Evolutionary conservation across 768 basidiomycete genomes (phyloP).

Genomic region (Xerocomus brunneocitrinus): DNA sequence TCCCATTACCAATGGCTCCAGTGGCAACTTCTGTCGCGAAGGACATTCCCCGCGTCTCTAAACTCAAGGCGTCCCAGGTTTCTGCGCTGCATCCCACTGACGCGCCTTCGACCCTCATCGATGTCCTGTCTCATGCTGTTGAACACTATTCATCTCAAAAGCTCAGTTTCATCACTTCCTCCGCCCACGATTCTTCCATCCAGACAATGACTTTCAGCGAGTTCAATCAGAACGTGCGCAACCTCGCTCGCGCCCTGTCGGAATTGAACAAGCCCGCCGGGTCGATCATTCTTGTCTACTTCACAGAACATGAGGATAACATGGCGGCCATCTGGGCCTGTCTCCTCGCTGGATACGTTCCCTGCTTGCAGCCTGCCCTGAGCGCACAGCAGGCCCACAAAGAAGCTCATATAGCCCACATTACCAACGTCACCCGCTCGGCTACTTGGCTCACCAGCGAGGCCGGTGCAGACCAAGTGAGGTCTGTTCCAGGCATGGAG

Average conservation of each 20-base stretch:
- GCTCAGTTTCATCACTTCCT: conserved; percentile 27
- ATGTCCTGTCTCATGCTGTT: conserved; percentile 21
- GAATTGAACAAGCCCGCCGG: conserved; percentile 22
- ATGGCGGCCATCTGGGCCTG: conserved; percentile 32
- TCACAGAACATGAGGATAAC: conserved; percentile 33
- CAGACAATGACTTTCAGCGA: conserved; percentile 22
- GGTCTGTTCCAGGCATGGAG: conserved; percentile 16
- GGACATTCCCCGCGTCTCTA: neutral
- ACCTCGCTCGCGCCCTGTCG: neutral
- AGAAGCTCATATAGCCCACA: conserved; percentile 27
- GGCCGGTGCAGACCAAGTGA: conserved; percentile 22
- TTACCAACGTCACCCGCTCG: conserved; percentile 20
- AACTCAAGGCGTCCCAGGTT: neutral
- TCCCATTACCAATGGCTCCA: neutral
- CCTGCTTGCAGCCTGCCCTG: conserved; percentile 31
- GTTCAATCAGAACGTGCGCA: conserved; percentile 7
- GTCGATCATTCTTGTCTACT: conserved; percentile 25
- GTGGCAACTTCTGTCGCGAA: neutral
- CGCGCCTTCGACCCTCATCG: conserved; percentile 14
- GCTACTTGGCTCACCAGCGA: conserved; percentile 23
- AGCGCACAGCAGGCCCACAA: conserved; percentile 32
- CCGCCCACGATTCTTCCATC: conserved; percentile 27
- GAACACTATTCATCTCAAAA: conserved; percentile 21
- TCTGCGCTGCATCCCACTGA: neutral
- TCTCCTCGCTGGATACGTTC: conserved; percentile 28